Percentiles rank a stretch among this genome's conserved stretches.
Conservation (phyloP, 805 yeast genomes). For the Yarrowia alimentaria region DNA sequence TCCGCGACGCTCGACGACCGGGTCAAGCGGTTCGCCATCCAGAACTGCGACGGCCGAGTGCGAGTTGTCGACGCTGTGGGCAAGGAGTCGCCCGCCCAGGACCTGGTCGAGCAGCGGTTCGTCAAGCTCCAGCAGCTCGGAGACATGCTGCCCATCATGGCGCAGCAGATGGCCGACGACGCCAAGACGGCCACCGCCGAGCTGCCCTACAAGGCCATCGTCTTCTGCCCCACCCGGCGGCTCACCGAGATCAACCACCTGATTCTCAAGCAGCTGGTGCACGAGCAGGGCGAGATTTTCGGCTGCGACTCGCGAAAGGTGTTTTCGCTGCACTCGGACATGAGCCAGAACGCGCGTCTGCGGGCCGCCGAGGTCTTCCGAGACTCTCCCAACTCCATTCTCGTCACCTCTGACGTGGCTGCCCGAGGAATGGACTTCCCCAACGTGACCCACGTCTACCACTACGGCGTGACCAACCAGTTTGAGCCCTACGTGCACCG, state of each 20-base stretch:
- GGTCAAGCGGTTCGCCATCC: constrained; percentile 66
- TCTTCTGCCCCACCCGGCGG: constrained; percentile 76
- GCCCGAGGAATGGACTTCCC: constrained; percentile 98
- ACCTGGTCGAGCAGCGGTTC: constrained; percentile 67
- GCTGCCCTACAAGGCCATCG: constrained; percentile 65
- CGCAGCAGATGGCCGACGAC: constrained; percentile 47
- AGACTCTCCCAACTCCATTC: constrained; percentile 49
- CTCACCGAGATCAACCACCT: constrained; percentile 59
- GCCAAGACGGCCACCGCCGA: constrained; percentile 6
- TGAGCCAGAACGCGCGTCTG: constrained; percentile 68
- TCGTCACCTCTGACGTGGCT: constrained; percentile 88
- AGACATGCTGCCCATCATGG: constrained; percentile 56
- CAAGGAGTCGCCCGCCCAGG: constrained; percentile 74
- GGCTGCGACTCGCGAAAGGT: constrained; percentile 24
- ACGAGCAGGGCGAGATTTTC: constrained; percentile 13
- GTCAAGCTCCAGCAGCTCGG: constrained; percentile 54
- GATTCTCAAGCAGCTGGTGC: constrained; percentile 38
- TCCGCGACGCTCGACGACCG: constrained; percentile 82
- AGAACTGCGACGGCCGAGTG: constrained; percentile 39
- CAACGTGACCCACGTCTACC: constrained; percentile 79
- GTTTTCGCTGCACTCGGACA: constrained; percentile 62
- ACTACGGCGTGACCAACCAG: constrained; percentile 72
- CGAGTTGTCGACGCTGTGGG: constrained; percentile 66
- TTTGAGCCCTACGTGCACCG: constrained; percentile 84
- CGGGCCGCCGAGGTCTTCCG: constrained; percentile 56